Evolutionary conservation across 768 basidiomycete genomes (phyloP), one percentile per base, ranked within the genome.

Genomic region (Termitomyces sp.): DNA sequence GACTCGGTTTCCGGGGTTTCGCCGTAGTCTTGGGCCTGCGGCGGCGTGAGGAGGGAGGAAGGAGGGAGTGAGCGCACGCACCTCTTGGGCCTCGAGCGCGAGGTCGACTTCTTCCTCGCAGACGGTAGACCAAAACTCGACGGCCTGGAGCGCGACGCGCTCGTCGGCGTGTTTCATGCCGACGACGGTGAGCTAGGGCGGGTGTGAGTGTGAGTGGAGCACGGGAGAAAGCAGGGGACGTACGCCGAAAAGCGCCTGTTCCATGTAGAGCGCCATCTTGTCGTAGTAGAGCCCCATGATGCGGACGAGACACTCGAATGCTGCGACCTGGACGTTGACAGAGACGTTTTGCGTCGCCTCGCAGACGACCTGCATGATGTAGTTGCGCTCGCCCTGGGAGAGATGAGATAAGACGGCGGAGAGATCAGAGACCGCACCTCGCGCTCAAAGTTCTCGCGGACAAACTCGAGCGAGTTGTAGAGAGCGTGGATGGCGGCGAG

Each of bases 341-440:
- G 86, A 74, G 1, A 82, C 61, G 66, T 88, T 95, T 72, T 98
- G 97, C 0, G 97, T 98, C 0, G 96, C 96, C 70, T 98, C 97
- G 70, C 97, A 99, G 18, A 98, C 92, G 46, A 98, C 95, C 77
- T 99, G 97, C 97, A 99, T 99, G 74, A 99, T 98, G 77, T 97
- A 98, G 75, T 98, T 99, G 50, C 97, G 86, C 74, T 99, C 97
- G 65, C 97, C 97, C 94, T 98, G 68, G 13, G 60, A 5, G 56
- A 28, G 5, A 57, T 3, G 4, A 38, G 33, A 55, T 32, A 1
- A 32, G 32, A 5, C 5, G 36, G 73, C 30, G 18, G 16, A 1
- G 1, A 53, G 32, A 63, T 56, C 56, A 28, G 26, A 32, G 46
- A 51, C 1, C 85, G 55, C 63, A 96, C 95, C 80, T 98, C 97